Evolutionary conservation across 352 stramenopile genomes (phyloP).

Genomic region (Pythium brachiatum): DNA sequence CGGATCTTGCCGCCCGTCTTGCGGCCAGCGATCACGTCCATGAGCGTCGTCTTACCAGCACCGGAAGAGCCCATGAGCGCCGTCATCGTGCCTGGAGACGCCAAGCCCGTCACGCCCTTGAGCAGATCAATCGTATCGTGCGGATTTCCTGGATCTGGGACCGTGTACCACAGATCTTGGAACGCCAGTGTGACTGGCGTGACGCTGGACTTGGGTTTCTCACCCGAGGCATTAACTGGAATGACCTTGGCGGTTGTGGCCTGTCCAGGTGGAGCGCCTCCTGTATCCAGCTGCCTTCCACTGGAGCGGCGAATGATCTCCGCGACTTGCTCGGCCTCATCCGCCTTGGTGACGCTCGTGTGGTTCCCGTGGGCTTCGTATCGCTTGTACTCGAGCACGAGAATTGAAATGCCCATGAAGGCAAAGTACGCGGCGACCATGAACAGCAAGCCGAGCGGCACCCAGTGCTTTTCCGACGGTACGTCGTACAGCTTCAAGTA

Average conservation of each 20-base stretch:
- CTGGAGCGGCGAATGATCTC: conserved; percentile 2
- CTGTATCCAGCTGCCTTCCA: background rate
- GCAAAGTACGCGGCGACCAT: conserved; percentile 23
- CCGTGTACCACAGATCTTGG: conserved; percentile 40
- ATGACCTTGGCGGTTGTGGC: conserved; percentile 9
- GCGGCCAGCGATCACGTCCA: conserved; percentile 92
- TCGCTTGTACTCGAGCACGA: conserved; percentile 28
- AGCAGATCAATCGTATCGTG: conserved; percentile 46
- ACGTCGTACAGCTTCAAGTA: conserved; percentile 22
- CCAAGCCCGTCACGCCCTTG: conserved; percentile 46
- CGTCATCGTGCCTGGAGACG: conserved; percentile 46
- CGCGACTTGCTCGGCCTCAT: conserved; percentile 8
- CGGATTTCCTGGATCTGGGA: conserved; percentile 22
- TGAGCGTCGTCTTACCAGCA: conserved; percentile 92
- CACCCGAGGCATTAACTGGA: background rate
- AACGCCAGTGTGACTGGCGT: conserved; percentile 37
- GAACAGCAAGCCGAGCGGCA: conserved; percentile 25
- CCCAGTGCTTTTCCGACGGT: conserved; percentile 9
- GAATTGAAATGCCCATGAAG: conserved; percentile 21
- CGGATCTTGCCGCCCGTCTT: conserved; percentile 86
- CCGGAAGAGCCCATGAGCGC: conserved; percentile 70
- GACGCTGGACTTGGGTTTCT: conserved; percentile 19
- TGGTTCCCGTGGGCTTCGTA: conserved; percentile 24
- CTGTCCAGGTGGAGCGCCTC: background rate
- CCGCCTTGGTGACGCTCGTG: background rate